Evolutionary conservation across 1,284 basidiomycete genomes (phyloP), one percentile per base, ranked within the genome.

Genomic region (Malassezia yamatoensis): DNA sequence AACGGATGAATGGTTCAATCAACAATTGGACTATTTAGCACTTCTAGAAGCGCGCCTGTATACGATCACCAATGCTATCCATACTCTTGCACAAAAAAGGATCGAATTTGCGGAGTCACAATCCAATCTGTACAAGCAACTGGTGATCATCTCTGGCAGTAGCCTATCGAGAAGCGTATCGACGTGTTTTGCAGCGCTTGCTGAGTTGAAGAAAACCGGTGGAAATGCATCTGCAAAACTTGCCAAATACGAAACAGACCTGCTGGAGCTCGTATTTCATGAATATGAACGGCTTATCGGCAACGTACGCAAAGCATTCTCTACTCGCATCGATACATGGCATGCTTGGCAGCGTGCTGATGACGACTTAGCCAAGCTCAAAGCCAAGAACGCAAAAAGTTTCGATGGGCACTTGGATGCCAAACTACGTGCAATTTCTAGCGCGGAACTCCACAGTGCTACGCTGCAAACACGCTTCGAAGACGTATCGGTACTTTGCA

Each of bases 1-100:
- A 76, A 86, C 83, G 13, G 93, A 98, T 70, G 90, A 96, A 82
- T 98, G 90, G 90, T 98, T 96, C 67, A 88, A 94, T 67, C 81
- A 83, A 61, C 86, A 91, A 72, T 87, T 85, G 58, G 76, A 79
- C 0, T 90, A 90, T 70, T 80, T 99, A 18, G 90, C 96, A 65
- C 84, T 83, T 48, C 81, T 98, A 11, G 94, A 99, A 76, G 81
- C 83, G 0, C 90, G 94, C 65, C 80, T 98, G 29, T 86, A 87
- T 43, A 82, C 84, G 1, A 79, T 96, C 5, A 85, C 88, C 53
- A 90, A 87, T 75, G 82, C 87, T 0, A 85, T 98, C 40, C 87
- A 91, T 55, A 56, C 79, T 0, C 86, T 90, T 7, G 81, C 87
- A 13, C 89, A 86, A 63, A 84, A 88, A 54, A 84, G 90, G 35